Base-by-base conservation (phyloP, 2,329 filamentous ascomycete genomes). In the Neofusicoccum cordaticola region DNA sequence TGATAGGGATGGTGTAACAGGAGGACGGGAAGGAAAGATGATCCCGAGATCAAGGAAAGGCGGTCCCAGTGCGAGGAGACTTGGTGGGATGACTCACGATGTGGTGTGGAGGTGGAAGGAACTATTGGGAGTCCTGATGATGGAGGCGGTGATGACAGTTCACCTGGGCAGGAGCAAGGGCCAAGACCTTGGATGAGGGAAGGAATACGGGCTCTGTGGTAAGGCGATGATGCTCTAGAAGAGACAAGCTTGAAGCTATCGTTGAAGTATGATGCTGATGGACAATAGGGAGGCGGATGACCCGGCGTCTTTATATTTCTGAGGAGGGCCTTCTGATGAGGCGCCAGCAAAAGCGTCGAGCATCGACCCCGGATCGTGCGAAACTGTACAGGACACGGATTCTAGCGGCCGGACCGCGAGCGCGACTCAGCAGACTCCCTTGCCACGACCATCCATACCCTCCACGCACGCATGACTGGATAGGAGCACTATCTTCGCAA, bases 401-500 rank as follows among this genome's bases (percentile, higher is more conserved):
- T 52, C 50, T 56, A 47, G 50, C 48, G 47, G 44, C 42, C 41
- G 44, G 34, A 31, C 42, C 34, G 15, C 52, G 44, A 34, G 44
- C 51, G 44, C 62, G 62, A 58, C 62, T 64, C 44, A 64, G 41
- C 51, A 27, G 51, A 22, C 37, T 47, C 37, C 51, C 51, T 58
- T 51, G 52, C 52, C 52, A 48, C 48, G 42, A 41, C 52, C 51
- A 57, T 47, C 41, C 48, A 45, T 17, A 63, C 27, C n/a, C 15
- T 31, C 41, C 13, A 51, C 31, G 45, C 35, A 22, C 39, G 17
- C 51, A 27, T 50, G 41, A 41, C 44, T 51, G 63, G 63, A 52
- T 44, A 39, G 42, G 52, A 58, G 47, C 42, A 60, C 63, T 61
- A 52, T 65, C 52, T 44, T 61, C 35, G 53, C 45, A 39, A 22